Base-by-base conservation (phyloP, 805 yeast species). In the Saccharomycopsis microspora region DNA sequence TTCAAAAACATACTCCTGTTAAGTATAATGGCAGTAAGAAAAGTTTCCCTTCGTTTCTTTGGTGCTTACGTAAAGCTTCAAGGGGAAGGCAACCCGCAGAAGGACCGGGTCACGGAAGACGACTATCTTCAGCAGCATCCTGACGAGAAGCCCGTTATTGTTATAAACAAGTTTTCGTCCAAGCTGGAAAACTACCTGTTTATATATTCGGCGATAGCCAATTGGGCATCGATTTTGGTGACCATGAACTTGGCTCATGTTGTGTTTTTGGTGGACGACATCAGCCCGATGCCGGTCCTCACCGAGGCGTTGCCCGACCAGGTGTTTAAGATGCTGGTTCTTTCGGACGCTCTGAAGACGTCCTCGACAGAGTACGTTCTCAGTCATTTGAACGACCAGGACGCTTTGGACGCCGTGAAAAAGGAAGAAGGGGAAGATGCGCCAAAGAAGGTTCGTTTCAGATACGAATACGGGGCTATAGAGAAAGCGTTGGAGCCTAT, bases 211-310 rank as follows among this genome's bases (percentile, higher is more conserved):
- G 81, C 78, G 55, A 57, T 93, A 8, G 84, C 96, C 0, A 95
- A 85, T 42, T 93, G 97, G 97, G 85, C 95, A 0, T 80, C 93
- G 0, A 71, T 74, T 57, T 66, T 93, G 52, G 76, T 88, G 35
- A 79, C 78, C 48, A 72, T 80, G 67, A 86, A 88, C 59, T 60
- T 81, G 44, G 97, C 97, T 0, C 96, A 88, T 65, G 97, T 93
- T 5, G 75, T 93, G 1, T 80, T 85, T 58, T 71, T 90, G 42
- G 86, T 97, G 0, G 85, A 84, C 56, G 96, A 90, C 56, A 79
- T 85, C 32, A 85, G 95, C 3, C 77, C 85, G 42, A 68, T 81
- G 42, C 85, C 79, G 60, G 66, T 75, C 7, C 69, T 93, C 50
- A 67, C 82, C 0, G 78, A 76, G 5, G 76, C 94, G 0, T 68